Evolutionary conservation across 768 basidiomycete species (phyloP), one percentile per base, ranked within the genome.

Genomic region (Clitopilus passeckerianus): DNA sequence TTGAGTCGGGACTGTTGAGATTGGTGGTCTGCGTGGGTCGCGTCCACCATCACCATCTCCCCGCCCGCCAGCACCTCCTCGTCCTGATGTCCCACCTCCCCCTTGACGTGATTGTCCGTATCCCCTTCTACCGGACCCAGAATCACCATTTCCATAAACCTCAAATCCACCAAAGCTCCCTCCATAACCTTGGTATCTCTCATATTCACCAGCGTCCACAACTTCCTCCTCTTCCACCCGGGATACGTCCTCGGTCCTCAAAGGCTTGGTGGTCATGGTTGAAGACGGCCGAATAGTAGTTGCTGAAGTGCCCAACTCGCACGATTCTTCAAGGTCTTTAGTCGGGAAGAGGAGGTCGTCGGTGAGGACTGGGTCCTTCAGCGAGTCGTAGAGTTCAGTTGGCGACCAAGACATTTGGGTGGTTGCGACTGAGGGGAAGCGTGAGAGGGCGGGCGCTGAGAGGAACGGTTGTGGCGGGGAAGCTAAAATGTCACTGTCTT

Each of bases 281-380:
- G 54, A 33, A n/a, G 69, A 65, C 34, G 69, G 70, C 20, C 78
- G 71, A 57, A 80, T 75, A 23, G 79, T 80, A 44, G 74, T 80
- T 24, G 72, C 72, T 30, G 82, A 79, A 14, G 78, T 77, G n/a
- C 77, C 74, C n/a, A 80, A 74, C 60, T 78, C 68, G 50, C 76
- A 71, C 23, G 66, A 67, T 20, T 65, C 69, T 20, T 53, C 63
- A 16, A 65, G 43, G 27, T 63, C 34, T 24, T 61, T 56, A 24
- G 57, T 23, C 54, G 65, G 61, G 15, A 63, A 59, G 56, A 65
- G 61, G 23, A 62, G 35, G 6, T 59, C 52, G 15, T 53, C 52
- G 22, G 60, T 46, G 22, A 46, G 12, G 35, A 46, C 52, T 2
- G 62, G 61, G 24, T 57, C 56, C 14, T 61, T 61, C 15, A 61